phyloP scores from a whole-genome alignment of 208 protist species.

The Leishmania braziliensis region DNA sequence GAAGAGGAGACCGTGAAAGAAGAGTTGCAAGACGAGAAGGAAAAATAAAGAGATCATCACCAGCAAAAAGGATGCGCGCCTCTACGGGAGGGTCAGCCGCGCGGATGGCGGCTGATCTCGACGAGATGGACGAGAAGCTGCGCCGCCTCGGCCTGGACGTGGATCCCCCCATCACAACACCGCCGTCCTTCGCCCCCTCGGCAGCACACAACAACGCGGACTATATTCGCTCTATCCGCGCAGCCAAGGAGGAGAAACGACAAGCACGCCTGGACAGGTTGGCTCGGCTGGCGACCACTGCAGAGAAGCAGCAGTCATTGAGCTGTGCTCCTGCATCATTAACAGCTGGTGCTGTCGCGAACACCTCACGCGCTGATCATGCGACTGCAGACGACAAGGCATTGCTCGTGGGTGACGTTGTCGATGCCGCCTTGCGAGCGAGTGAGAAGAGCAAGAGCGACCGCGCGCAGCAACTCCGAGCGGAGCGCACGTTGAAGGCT shows the following conservation, averaged over 20 bases:
- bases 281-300: constrained; percentile 50
- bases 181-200: not conserved
- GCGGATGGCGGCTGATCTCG: constrained; percentile 51
- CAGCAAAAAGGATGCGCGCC: constrained; percentile 5
- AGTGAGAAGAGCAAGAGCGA: constrained; percentile 7
- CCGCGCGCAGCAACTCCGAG: constrained; percentile 21
- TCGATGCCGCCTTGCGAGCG: constrained; percentile 14
- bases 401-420: constrained; percentile 16
- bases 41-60: not conserved
- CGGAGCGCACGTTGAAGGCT: constrained; percentile 35
- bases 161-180: constrained; percentile 16
- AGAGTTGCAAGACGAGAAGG: not conserved
- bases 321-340: not conserved
- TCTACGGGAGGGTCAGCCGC: constrained; percentile 19
- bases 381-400: constrained; percentile 36
- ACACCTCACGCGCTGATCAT: not conserved
- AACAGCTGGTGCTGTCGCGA: not conserved
- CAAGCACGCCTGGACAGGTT: constrained; percentile 64
- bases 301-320: constrained; percentile 37
- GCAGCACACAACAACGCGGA: constrained; percentile 11
- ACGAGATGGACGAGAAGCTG: constrained; percentile 82
- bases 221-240: constrained; percentile 63
- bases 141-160: constrained; percentile 59
- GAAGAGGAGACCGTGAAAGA: not conserved
- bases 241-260: constrained; percentile 51